A percentile compares a stretch with the other conserved stretches of the same genome.
Conservation (phyloP, 139 green algal species). For the Gonium pectorale region DNA sequence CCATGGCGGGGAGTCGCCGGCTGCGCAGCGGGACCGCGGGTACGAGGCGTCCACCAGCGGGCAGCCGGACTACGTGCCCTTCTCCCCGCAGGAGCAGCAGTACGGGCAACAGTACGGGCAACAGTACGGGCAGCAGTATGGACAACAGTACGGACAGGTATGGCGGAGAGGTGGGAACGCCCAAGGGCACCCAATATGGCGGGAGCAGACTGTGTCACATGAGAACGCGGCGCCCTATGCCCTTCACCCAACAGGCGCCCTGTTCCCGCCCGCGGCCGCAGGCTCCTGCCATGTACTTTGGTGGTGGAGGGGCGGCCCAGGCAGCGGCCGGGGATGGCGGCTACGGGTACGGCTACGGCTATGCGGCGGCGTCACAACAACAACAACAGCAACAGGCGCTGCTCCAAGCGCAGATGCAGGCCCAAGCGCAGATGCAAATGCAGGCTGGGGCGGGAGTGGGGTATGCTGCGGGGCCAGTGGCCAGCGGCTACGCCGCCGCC, state of each 20-base stretch:
- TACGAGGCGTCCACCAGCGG: slow-evolving; percentile 38
- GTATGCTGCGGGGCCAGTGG: too few species aligned
- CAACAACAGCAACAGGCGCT: slow-evolving; percentile 38
- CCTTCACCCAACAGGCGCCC: too few species aligned
- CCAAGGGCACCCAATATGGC: too few species aligned
- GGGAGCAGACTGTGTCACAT: too few species aligned
- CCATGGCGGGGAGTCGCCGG: background rate
- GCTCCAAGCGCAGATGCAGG: background rate
- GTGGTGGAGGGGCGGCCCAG: background rate
- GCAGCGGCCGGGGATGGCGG: background rate
- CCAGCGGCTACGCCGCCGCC: too few species aligned
- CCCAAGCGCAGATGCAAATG: background rate
- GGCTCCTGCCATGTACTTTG: slow-evolving; percentile 28
- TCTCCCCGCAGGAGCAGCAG: background rate
- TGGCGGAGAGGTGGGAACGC: too few species aligned
- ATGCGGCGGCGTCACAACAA: slow-evolving; percentile 8
- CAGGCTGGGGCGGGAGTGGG: too few species aligned
- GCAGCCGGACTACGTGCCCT: slow-evolving; percentile 29
- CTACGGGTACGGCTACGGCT: slow-evolving; percentile 19
- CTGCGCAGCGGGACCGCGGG: slow-evolving; percentile 24
- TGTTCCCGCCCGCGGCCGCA: too few species aligned
- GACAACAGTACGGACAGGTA: too few species aligned
- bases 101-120: background rate
- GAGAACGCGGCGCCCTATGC: too few species aligned
- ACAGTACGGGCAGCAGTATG: background rate